Evolutionary conservation across 257 asterid species (phyloP), one percentile per base, ranked within the genome.

Genomic region (Ligustrum vulgare): DNA sequence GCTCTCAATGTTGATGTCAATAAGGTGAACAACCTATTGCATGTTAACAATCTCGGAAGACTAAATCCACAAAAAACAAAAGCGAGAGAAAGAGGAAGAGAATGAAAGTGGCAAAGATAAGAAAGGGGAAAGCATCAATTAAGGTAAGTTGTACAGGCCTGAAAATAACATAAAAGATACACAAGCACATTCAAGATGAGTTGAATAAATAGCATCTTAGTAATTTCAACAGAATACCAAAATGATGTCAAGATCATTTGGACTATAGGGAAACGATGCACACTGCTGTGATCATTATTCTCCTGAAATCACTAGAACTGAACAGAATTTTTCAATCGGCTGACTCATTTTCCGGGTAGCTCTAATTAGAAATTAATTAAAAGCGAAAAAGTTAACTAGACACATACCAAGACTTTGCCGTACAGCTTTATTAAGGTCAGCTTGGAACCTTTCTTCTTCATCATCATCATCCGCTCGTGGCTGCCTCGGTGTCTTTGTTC

Each of bases 371-470:
- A 13, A 45, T 15, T 45, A 35, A 72, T 0, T 6, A 45, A 13
- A 15, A 45, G 18, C 0, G 18, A 13, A 45, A 43, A 45, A 45
- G 54, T 12, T 13, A 45, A 45, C n/a, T 13, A 45, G 54, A 45
- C 54, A 45, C n/a, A 13, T 45, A 12, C 54, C 54, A 45, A 45
- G 54, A 15, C 54, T 45, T 45, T 45, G 54, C 7, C n/a, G 93
- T 32, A 91, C 93, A 72, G 98, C 98, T 82, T 84, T 90, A 84
- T 90, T 81, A 78, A 94, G 91, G 82, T 94, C 98, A 25, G 91
- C 94, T 83, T 91, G 98, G n/a, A 92, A 94, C 88, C 96, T 89
- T 82, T 92, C 97, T 82, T 92, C 97, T 83, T 94, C 97, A 69
- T 86, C 94, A 22, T 92, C 97, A 33, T 89, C 94, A 82, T 89